Evolutionary conservation across 2,329 filamentous ascomycete genomes (phyloP).

Genomic region (Magnaporthiopsis rhizophila): DNA sequence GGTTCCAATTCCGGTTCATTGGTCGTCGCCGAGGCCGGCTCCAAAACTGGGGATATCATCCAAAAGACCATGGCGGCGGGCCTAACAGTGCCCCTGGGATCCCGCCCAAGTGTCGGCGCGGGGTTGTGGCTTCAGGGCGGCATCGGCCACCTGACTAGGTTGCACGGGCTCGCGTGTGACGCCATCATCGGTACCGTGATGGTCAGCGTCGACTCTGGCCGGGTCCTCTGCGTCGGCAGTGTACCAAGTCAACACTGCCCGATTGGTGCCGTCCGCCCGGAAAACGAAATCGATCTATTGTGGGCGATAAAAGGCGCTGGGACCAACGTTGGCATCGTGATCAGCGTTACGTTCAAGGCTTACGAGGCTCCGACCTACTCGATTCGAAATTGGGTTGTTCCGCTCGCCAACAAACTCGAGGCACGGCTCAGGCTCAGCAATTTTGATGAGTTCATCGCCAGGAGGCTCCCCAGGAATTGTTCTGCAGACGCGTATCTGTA

Average conservation of each 20-base stretch:
- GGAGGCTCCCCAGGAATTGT: slow-evolving; percentile 28
- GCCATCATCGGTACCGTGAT: slow-evolving; percentile 52
- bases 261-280: slow-evolving; percentile 27
- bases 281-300: slow-evolving; percentile 43
- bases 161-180: slow-evolving; percentile 51
- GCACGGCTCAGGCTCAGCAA: slow-evolving; percentile 26
- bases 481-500: slow-evolving; percentile 52
- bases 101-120: slow-evolving; percentile 55
- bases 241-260: slow-evolving; percentile 40
- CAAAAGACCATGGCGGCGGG: slow-evolving; percentile 33
- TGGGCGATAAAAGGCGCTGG: slow-evolving; percentile 53
- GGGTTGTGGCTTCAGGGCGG: slow-evolving; percentile 59
- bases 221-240: slow-evolving; percentile 40
- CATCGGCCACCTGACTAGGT: slow-evolving; percentile 49
- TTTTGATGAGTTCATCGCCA: slow-evolving; percentile 31
- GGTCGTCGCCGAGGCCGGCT: slow-evolving; percentile 46
- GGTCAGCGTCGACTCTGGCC: slow-evolving; percentile 36
- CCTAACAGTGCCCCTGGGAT: slow-evolving; percentile 49
- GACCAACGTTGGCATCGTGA: slow-evolving; percentile 50
- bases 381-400: slow-evolving; percentile 31
- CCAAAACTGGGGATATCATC: slow-evolving; percentile 47
- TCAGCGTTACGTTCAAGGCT: slow-evolving; percentile 44
- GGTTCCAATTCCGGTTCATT: slow-evolving; percentile 18
- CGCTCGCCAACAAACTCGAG: slow-evolving; percentile 22
- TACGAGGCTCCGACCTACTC: slow-evolving; percentile 31